Percentiles rank a stretch among this genome's conserved stretches.
Evolutionary conservation across 441 rosid species (phyloP).

Genomic region (Arabidopsis hybrid): DNA sequence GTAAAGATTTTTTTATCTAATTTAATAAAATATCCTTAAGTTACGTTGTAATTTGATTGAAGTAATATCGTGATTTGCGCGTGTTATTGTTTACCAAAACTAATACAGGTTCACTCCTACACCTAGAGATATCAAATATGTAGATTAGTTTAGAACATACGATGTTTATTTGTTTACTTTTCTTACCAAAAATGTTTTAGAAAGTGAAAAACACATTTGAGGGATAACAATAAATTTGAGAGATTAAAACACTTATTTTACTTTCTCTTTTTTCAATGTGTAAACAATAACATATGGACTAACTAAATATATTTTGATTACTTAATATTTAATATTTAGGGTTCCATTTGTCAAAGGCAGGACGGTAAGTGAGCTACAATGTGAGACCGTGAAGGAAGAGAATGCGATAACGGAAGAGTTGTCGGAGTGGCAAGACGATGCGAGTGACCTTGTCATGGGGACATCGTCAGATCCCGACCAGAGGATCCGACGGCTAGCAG

Average conservation of each 20-base stretch:
- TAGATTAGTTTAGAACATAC: not conserved
- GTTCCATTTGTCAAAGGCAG: constrained; percentile 52
- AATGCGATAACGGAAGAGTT: constrained; percentile 71
- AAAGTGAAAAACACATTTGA: not conserved
- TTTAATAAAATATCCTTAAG: not conserved
- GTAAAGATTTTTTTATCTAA: not conserved
- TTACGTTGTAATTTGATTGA: not conserved
- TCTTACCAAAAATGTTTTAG: too few species aligned
- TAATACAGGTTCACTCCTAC: not conserved
- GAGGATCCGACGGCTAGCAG: constrained; percentile 55
- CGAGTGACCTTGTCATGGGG: constrained; percentile 53
- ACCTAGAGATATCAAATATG: not conserved
- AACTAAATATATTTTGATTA: constrained; percentile 11
- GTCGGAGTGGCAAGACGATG: constrained; percentile 82
- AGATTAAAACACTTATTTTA: not conserved
- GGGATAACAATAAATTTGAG: not conserved
- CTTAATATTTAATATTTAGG: constrained; percentile 36
- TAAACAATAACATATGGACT: not conserved
- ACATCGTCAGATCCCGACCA: constrained; percentile 32
- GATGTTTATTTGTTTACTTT: not conserved
- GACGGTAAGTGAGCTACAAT: constrained; percentile 86
- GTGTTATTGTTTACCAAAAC: not conserved
- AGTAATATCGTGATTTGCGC: not conserved
- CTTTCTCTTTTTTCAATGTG: not conserved
- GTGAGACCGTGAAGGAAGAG: constrained; percentile 89